These are phyloP conservation scores for Blastobotrys buckinghamii DNA, from an alignment of 1,139 yeast species.

Conservation along the genomic window DNA sequence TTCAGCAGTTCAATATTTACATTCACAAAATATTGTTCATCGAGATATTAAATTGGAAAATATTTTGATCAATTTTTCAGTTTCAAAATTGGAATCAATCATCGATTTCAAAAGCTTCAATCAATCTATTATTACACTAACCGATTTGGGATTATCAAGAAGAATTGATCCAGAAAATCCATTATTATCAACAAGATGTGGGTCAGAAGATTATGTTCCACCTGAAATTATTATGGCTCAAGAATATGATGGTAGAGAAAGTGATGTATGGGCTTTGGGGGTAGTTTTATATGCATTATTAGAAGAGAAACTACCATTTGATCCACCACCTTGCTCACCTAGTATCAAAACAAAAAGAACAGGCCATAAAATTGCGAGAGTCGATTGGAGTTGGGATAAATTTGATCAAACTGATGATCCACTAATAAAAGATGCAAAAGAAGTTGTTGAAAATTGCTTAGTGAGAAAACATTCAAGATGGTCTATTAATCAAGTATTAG, in stretches of 20 bases:
- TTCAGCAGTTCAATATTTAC: constrained; percentile 68
- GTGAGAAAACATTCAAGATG: constrained; percentile 49
- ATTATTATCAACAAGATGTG: constrained; percentile 77
- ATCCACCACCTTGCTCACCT: constrained; percentile 34
- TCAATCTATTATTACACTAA: constrained; percentile 51
- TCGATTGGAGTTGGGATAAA: constrained; percentile 82
- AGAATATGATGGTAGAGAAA: constrained; percentile 81
- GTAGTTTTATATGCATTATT: constrained; percentile 77
- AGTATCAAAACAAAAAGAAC: constrained; percentile 38
- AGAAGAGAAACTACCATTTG: constrained; percentile 88
- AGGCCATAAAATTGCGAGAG: constrained; percentile 85
- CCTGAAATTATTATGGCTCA: constrained; percentile 90
- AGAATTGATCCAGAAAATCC: constrained; percentile 54
- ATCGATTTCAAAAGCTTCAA: constrained; percentile 15
- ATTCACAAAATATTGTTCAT: constrained; percentile 62
- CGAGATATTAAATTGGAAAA: constrained; percentile 87
- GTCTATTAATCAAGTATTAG: constrained; percentile 36
- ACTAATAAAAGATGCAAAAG: constrained; percentile 41
- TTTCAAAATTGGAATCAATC: constrained; percentile 9
- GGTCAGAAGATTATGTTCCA: constrained; percentile 91
- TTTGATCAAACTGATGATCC: constrained; percentile 23
- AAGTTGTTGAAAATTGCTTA: constrained; percentile 48
- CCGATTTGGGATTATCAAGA: constrained; percentile 87
- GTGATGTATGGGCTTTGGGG: constrained; percentile 94
- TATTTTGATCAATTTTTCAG: constrained; percentile 44